Percentiles rank a stretch among this genome's conserved stretches.
These are phyloP conservation scores for Cardamine occulta DNA, from an alignment of 345 rosid species.

Conservation along the genomic window DNA sequence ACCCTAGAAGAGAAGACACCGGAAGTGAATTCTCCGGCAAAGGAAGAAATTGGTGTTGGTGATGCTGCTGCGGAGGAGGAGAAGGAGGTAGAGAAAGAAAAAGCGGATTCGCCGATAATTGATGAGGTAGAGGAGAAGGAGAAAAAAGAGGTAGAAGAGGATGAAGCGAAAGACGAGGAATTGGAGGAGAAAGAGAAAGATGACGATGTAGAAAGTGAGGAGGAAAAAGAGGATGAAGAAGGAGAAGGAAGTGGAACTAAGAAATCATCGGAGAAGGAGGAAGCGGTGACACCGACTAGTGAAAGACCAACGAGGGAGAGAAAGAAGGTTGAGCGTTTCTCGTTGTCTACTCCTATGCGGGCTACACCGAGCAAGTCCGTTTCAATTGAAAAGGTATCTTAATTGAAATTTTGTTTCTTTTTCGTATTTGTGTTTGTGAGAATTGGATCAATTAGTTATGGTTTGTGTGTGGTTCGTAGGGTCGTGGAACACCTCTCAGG, in stretches of 20 bases:
- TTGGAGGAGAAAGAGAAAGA: slow-evolving; percentile 18
- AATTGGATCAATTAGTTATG: slow-evolving; percentile 4
- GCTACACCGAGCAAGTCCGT: slow-evolving; percentile 59
- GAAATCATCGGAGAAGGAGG: slow-evolving; percentile 48
- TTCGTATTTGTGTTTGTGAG: background rate
- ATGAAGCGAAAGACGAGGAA: slow-evolving; percentile 18
- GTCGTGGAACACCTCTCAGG: slow-evolving; percentile 80
- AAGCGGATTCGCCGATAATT: slow-evolving; percentile 2
- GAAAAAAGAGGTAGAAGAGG: slow-evolving; percentile 28
- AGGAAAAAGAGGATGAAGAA: slow-evolving; percentile 30
- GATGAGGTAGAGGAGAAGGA: slow-evolving; percentile 36
- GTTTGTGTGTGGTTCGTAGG: slow-evolving; percentile 52
- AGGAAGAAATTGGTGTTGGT: slow-evolving; percentile 30
- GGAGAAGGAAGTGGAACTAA: slow-evolving; percentile 42
- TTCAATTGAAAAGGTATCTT: slow-evolving; percentile 69
- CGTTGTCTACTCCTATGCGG: slow-evolving; percentile 61
- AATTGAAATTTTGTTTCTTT: background rate
- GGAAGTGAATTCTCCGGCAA: slow-evolving; percentile 48
- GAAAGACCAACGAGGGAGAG: slow-evolving; percentile 90
- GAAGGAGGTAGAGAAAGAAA: slow-evolving; percentile 31
- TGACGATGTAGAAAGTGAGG: slow-evolving; percentile 32
- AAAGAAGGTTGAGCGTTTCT: slow-evolving; percentile 86
- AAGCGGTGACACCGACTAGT: slow-evolving; percentile 59
- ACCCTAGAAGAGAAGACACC: slow-evolving; percentile 66
- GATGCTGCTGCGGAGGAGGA: background rate